Percentiles rank a stretch among this genome's conserved stretches.
These are phyloP conservation scores for Grosmannia penicillata DNA, from an alignment of 2,329 filamentous ascomycete species.

Conservation along the genomic window DNA sequence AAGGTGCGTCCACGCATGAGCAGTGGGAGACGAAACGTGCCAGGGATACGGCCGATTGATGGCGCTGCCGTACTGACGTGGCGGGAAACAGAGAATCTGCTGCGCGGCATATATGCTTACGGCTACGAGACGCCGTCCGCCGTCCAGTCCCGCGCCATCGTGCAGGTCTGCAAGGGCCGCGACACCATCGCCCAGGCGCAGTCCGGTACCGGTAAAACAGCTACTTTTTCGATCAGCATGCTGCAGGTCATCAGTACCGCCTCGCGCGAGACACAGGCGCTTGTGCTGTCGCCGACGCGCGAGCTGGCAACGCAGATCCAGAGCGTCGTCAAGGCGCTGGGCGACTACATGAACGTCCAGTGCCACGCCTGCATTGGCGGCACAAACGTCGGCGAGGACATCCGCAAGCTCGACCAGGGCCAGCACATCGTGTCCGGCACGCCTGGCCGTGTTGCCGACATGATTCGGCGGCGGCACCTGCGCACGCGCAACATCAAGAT, in stretches of 20 bases:
- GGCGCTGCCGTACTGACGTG: not conserved
- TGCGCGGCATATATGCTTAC: constrained; percentile 95
- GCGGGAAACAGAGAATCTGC: constrained; percentile 57
- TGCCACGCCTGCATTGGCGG: constrained; percentile 98
- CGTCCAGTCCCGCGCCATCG: constrained; percentile 93
- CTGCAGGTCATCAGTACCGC: constrained; percentile 91
- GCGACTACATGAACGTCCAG: constrained; percentile 99
- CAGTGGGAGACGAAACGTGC: too few relatives aligned
- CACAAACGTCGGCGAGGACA: constrained; percentile 95
- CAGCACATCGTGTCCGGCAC: constrained; percentile 97
- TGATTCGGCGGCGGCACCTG: constrained; percentile 43
- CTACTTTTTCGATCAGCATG: constrained; percentile 92
- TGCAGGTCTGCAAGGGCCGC: constrained; percentile 97
- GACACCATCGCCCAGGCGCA: constrained; percentile 98
- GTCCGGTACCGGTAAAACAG: constrained; percentile 92
- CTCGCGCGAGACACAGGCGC: constrained; percentile 81
- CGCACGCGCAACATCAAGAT: constrained; percentile 50
- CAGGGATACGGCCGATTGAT: constrained; percentile 10
- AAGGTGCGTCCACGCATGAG: too few relatives aligned
- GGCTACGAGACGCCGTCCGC: constrained; percentile 97
- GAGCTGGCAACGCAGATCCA: constrained; percentile 97
- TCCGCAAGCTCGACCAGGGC: constrained; percentile 91
- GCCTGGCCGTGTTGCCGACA: constrained; percentile 72
- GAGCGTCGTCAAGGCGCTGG: constrained; percentile 97
- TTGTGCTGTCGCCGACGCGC: constrained; percentile 89